These are phyloP conservation scores for Suillus weaverae DNA, from an alignment of 768 basidiomycete species.

Conservation along the genomic window DNA sequence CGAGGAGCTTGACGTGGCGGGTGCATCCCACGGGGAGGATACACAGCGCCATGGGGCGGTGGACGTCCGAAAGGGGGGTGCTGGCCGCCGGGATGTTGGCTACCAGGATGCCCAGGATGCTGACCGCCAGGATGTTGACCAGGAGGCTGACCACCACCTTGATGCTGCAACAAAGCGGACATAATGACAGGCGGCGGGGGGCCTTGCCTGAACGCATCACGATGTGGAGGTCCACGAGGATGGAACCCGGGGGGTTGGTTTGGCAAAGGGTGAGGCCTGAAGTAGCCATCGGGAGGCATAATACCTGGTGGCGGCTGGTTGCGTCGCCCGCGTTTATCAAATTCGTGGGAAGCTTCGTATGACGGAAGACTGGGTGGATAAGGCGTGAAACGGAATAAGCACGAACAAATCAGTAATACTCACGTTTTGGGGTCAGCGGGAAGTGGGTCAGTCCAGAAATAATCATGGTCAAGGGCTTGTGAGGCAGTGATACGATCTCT, in stretches of 20 bases:
- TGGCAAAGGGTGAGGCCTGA: slow-evolving; percentile 18
- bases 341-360: slow-evolving; percentile 84
- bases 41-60: slow-evolving; percentile 1
- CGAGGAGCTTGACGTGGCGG: slow-evolving; percentile 1
- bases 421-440: slow-evolving; percentile 84
- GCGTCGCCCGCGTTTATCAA: slow-evolving; percentile 71
- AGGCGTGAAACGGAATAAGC: neutral
- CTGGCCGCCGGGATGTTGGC: slow-evolving; percentile 11
- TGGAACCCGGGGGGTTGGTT: slow-evolving; percentile 29
- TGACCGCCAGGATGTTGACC: neutral
- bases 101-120: slow-evolving; percentile 4
- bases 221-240: slow-evolving; percentile 39
- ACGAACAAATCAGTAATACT: slow-evolving; percentile 23
- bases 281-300: slow-evolving; percentile 23
- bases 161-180: slow-evolving; percentile 32
- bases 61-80: slow-evolving; percentile 6
- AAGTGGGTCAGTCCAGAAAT: slow-evolving; percentile 90
- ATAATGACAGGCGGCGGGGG: slow-evolving; percentile 28
- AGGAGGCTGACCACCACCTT: slow-evolving; percentile 1
- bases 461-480: slow-evolving; percentile 87
- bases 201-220: slow-evolving; percentile 33
- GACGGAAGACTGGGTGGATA: slow-evolving; percentile 53
- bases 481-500: slow-evolving; percentile 79
- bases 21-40: neutral
- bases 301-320: slow-evolving; percentile 30